A percentile compares a stretch with the other conserved stretches of the same genome.
phyloP scores from a whole-genome alignment of 1,284 basidiomycete species.

The Leccinum ponderosum region DNA sequence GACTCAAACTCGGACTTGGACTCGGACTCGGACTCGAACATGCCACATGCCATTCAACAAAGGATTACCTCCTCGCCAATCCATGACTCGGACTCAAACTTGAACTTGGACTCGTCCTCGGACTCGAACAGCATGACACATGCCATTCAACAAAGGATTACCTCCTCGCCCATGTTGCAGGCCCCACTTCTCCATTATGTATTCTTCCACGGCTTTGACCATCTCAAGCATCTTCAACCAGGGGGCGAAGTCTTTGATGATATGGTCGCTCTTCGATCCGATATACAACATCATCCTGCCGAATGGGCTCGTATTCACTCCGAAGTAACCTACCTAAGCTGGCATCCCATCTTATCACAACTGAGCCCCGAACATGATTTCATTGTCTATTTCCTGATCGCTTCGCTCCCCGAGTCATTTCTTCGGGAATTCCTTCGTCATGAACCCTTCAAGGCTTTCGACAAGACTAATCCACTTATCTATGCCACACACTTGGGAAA shows the following conservation, averaged over 20 bases:
- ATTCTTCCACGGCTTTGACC: neutral
- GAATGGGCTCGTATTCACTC: neutral
- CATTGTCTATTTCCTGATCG: neutral
- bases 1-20: neutral
- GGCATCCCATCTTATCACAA: neutral
- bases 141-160: neutral
- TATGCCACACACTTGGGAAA: constrained; percentile 5
- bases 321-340: neutral
- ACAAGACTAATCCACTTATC: constrained; percentile 4
- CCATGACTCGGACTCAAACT: too few relatives aligned
- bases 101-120: too few relatives aligned
- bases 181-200: neutral
- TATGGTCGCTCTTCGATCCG: neutral
- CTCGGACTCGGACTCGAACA: too few relatives aligned
- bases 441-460: neutral
- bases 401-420: neutral
- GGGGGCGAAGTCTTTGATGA: neutral
- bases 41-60: too few relatives aligned
- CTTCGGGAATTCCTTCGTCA: neutral
- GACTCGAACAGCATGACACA: neutral
- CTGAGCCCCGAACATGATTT: constrained; percentile 1
- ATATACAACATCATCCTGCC: neutral
- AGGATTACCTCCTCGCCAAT: too few relatives aligned
- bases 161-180: neutral
- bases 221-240: neutral